Evolutionary conservation across 202 grass and related monocot species (phyloP).

Genomic region (Cymbopogon flexuosus): DNA sequence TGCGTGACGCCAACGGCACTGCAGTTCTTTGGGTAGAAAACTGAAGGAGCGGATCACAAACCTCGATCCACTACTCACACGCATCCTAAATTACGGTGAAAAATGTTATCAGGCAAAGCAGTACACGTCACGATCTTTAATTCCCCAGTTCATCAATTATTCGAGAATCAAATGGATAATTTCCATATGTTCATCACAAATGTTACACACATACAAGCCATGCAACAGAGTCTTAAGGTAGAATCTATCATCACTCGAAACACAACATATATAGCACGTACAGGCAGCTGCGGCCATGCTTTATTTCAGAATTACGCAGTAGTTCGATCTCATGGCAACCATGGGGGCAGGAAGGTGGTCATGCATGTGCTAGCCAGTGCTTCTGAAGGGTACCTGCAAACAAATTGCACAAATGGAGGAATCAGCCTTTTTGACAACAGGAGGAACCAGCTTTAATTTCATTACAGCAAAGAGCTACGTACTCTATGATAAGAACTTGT

Average conservation of each 20-base stretch:
- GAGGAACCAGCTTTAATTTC: neutral
- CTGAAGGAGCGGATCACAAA: no score
- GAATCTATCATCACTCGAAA: neutral
- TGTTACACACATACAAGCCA: slow-evolving; percentile 10
- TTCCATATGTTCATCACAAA: neutral
- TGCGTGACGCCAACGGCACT: no score
- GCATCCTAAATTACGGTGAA: neutral
- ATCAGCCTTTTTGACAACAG: neutral
- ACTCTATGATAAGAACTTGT: neutral
- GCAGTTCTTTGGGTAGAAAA: no score
- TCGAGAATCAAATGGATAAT: neutral
- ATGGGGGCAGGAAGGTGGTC: slow-evolving; percentile 44
- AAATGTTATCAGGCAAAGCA: neutral
- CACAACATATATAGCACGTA: neutral
- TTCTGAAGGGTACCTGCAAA: slow-evolving; percentile 42
- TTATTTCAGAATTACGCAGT: slow-evolving; percentile 10
- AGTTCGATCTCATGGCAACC: slow-evolving; percentile 38
- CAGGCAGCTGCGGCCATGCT: neutral
- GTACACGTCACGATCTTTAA: neutral
- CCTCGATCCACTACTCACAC: no score
- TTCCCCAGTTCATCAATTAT: neutral
- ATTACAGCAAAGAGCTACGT: neutral
- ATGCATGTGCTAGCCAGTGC: slow-evolving; percentile 40
- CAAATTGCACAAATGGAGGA: neutral
- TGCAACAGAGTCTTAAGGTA: neutral